A percentile compares a stretch with the other conserved stretches of the same genome.
Evolutionary conservation across 768 basidiomycete species (phyloP).

Genomic region (Sporobolomyces pararoseus): DNA sequence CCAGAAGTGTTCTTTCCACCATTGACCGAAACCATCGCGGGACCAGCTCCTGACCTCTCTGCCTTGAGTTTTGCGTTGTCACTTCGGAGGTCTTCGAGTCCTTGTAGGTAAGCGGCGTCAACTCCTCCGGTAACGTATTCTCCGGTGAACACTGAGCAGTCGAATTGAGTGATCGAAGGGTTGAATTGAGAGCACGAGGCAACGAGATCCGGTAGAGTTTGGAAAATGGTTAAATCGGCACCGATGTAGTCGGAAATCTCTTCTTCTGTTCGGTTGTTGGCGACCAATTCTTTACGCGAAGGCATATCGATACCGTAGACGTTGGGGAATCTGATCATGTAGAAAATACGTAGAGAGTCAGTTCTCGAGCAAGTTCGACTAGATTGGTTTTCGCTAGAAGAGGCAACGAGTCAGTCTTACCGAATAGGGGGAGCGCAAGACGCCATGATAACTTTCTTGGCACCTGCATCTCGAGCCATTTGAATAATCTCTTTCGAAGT

Average conservation of each 20-base stretch:
- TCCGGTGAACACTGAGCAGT: conserved; percentile 97
- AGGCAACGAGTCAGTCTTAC: conserved; percentile 48
- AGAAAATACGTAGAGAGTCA: not conserved
- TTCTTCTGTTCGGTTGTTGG: conserved; percentile 65
- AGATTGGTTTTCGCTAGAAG: not conserved
- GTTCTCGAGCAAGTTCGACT: not conserved
- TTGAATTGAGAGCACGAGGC: conserved; percentile 76
- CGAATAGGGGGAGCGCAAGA: conserved; percentile 96
- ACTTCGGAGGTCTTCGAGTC: conserved; percentile 70
- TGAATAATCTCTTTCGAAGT: conserved; percentile 98
- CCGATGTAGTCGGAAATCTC: conserved; percentile 78
- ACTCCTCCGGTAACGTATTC: conserved; percentile 94
- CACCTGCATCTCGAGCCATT: conserved; percentile 98
- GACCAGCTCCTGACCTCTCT: not conserved
- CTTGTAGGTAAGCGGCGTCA: conserved; percentile 70
- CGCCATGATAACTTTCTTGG: conserved; percentile 90
- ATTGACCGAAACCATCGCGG: conserved; percentile 19
- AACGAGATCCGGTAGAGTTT: conserved; percentile 82
- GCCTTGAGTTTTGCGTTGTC: conserved; percentile 70
- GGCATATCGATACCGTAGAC: conserved; percentile 99
- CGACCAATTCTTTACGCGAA: conserved; percentile 86
- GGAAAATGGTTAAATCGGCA: conserved; percentile 93
- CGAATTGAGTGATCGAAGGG: conserved; percentile 68
- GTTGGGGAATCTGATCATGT: conserved; percentile 65
- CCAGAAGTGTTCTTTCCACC: conserved; percentile 4